Conservation (phyloP, 768 basidiomycete species). For the Rhodotorula diobovata region DNA sequence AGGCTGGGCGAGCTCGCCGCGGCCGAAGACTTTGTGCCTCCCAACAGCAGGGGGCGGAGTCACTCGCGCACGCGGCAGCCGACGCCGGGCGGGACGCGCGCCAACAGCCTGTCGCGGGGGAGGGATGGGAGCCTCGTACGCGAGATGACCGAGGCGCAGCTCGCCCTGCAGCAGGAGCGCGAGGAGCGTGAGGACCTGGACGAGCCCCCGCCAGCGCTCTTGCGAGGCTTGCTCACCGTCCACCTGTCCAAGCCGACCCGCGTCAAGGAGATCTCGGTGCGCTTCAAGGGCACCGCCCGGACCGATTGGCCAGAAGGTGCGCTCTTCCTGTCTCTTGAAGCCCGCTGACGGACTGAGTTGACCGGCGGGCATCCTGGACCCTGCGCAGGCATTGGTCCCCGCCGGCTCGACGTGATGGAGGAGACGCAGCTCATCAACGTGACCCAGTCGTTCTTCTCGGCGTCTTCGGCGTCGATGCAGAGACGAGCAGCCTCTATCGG, state of each 20-base stretch:
- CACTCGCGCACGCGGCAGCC: slow-evolving; percentile 13
- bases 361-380: too few species aligned
- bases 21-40: slow-evolving; percentile 15
- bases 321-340: slow-evolving; percentile 33
- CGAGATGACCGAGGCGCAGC: slow-evolving; percentile 15
- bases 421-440: slow-evolving; percentile 69
- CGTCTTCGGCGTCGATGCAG: slow-evolving; percentile 51
- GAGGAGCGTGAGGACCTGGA: slow-evolving; percentile 11
- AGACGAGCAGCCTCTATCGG: slow-evolving; percentile 56
- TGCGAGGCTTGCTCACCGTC: slow-evolving; percentile 64
- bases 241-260: slow-evolving; percentile 69
- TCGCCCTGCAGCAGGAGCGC: background rate
- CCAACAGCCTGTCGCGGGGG: slow-evolving; percentile 14
- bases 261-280: slow-evolving; percentile 77
- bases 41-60: slow-evolving; percentile 24
- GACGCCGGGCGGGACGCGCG: slow-evolving; percentile 1
- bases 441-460: slow-evolving; percentile 67
- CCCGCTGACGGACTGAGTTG: too few species aligned
- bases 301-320: slow-evolving; percentile 84
- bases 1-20: background rate
- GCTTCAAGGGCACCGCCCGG: slow-evolving; percentile 65
- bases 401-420: slow-evolving; percentile 71
- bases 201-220: slow-evolving; percentile 53
- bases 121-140: slow-evolving; percentile 16
- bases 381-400: slow-evolving; percentile 60